Evolutionary conservation across 257 asterid species (phyloP).

Genomic region (Scutellaria barbata): DNA sequence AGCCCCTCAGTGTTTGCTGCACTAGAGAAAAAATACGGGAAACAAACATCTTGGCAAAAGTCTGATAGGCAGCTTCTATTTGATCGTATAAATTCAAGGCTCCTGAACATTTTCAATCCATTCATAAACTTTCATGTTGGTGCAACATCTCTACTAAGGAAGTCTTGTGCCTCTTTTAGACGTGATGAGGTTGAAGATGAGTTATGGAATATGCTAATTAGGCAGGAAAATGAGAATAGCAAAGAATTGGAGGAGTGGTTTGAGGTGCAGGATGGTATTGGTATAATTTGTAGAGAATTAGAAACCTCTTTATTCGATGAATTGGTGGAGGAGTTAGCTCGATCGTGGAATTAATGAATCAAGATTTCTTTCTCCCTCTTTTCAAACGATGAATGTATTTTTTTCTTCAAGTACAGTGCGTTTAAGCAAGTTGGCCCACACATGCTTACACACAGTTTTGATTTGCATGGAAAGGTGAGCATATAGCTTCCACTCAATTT

Average conservation of each 20-base stretch:
- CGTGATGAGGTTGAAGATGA: slow-evolving; percentile 70
- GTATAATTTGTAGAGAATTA: slow-evolving; percentile 61
- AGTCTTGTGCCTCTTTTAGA: slow-evolving; percentile 38
- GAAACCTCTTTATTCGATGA: slow-evolving; percentile 63
- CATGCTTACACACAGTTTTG: slow-evolving; percentile 16
- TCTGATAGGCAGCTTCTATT: slow-evolving; percentile 68
- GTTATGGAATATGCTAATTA: slow-evolving; percentile 59
- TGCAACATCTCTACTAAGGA: slow-evolving; percentile 34
- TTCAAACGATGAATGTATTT: not conserved
- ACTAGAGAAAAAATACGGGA: slow-evolving; percentile 72
- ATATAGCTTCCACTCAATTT: not conserved
- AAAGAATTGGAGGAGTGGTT: slow-evolving; percentile 54
- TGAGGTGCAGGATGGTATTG: slow-evolving; percentile 55
- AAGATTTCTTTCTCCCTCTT: slow-evolving; percentile 10
- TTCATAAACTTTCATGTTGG: slow-evolving; percentile 27
- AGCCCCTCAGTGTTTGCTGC: slow-evolving; percentile 54
- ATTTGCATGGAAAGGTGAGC: not conserved
- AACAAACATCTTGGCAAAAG: slow-evolving; percentile 64
- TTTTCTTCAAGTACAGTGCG: slow-evolving; percentile 4
- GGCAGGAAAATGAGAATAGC: slow-evolving; percentile 50
- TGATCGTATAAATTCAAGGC: slow-evolving; percentile 62
- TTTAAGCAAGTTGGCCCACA: slow-evolving; percentile 19
- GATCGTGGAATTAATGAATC: slow-evolving; percentile 36
- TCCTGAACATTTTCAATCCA: slow-evolving; percentile 45
- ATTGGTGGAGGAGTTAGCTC: slow-evolving; percentile 55